Conservation (phyloP, 2,329 filamentous ascomycete genomes). For the Balansia obtecta region DNA sequence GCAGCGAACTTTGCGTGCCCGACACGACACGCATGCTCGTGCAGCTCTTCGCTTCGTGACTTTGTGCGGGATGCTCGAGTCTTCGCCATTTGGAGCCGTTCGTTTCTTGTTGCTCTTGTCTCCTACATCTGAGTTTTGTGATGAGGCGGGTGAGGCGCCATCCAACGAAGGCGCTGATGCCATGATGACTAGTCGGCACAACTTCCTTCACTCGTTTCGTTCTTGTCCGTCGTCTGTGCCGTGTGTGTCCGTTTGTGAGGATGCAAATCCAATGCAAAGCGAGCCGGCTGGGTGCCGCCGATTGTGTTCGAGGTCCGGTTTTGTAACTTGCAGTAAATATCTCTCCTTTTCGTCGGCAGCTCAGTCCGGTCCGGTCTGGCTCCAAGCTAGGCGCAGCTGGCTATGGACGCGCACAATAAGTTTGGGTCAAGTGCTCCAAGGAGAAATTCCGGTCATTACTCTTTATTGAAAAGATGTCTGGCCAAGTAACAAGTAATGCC, state of each 20-base stretch:
- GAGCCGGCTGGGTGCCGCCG: not conserved
- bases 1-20: conserved; percentile 82
- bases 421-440: not conserved
- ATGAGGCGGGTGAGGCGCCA: conserved; percentile 18
- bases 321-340: not conserved
- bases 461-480: conserved; percentile 3
- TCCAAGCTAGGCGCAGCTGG: no score
- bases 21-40: conserved; percentile 79
- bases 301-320: no score
- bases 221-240: not conserved
- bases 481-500: not conserved
- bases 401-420: not conserved
- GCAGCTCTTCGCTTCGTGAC: conserved; percentile 72
- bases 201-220: not conserved
- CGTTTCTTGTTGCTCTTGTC: conserved; percentile 21
- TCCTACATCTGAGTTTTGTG: conserved; percentile 13
- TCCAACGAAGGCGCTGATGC: conserved; percentile 13
- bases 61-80: conserved; percentile 28
- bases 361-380: not conserved
- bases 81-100: conserved; percentile 16
- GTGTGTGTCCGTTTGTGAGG: not conserved
- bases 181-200: conserved; percentile 5
- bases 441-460: not conserved
- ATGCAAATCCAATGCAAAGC: not conserved
- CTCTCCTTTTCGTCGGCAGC: not conserved